Percentiles rank a stretch among this genome's conserved stretches.
These are phyloP conservation scores for Cadophora luteo-olivacea DNA, from an alignment of 2,329 filamentous ascomycete species.

Conservation along the genomic window DNA sequence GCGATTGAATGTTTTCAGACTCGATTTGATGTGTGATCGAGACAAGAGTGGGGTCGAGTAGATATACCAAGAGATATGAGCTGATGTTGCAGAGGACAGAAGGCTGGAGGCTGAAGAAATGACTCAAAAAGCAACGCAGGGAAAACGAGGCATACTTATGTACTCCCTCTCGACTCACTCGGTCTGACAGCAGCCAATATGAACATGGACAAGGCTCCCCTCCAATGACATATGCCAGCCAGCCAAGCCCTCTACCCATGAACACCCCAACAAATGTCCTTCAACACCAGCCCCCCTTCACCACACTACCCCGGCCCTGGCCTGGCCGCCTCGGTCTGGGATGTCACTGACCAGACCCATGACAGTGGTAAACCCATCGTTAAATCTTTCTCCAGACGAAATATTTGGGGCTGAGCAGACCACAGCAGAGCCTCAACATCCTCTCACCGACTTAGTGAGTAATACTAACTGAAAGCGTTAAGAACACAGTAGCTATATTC, in stretches of 20 bases:
- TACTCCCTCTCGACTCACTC: conserved; percentile 24
- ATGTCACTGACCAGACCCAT: conserved; percentile 19
- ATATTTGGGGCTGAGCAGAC: conserved; percentile 15
- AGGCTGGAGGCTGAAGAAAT: conserved; percentile 1
- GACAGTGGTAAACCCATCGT: not conserved
- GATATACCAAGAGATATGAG: conserved; percentile 2
- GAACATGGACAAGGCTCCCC: conserved; percentile 9
- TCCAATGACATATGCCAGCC: conserved; percentile 23
- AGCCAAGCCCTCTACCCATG: conserved; percentile 25
- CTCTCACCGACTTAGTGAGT: conserved; percentile 23
- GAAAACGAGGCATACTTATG: conserved; percentile 28
- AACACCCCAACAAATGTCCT: conserved; percentile 19
- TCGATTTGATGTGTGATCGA: conserved; percentile 11
- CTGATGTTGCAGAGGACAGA: not conserved
- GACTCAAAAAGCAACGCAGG: conserved; percentile 9
- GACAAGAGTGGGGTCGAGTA: conserved; percentile 9
- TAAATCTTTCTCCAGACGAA: not conserved
- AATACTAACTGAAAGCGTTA: conserved; percentile 2
- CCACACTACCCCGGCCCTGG: conserved; percentile 27
- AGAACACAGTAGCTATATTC: not conserved
- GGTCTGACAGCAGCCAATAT: conserved; percentile 25
- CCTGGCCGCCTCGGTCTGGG: conserved; percentile 6
- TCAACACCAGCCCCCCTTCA: conserved; percentile 19
- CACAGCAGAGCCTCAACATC: conserved; percentile 25
- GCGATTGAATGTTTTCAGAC: not conserved